Evolutionary conservation across 176 grass and related monocot species (phyloP).

Genomic region (Puya raimondii): DNA sequence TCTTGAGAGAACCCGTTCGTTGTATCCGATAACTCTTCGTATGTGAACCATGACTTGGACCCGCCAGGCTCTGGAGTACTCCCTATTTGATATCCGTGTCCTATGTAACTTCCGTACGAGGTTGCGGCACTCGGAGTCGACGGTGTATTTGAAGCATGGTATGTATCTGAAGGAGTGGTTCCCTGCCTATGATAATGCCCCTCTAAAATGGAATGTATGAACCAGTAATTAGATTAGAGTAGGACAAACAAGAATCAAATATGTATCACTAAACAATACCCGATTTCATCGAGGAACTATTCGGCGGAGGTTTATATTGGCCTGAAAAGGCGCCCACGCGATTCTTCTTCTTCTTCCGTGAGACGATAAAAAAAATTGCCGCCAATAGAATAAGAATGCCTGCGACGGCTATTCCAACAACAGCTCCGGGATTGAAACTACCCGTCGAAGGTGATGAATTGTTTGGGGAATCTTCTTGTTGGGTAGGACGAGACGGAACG

Average conservation of each 20-base stretch:
- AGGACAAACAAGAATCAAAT: not conserved
- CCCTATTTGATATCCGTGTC: not conserved
- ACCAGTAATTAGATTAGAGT: not conserved
- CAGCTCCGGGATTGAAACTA: slow-evolving; percentile 6
- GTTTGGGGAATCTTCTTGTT: too few relatives aligned
- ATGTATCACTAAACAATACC: not conserved
- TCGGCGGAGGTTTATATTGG: not conserved
- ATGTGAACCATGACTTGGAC: slow-evolving; percentile 48
- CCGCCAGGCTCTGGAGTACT: slow-evolving; percentile 11
- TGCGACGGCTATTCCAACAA: slow-evolving; percentile 33
- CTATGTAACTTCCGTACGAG: slow-evolving; percentile 21
- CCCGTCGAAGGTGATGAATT: not conserved
- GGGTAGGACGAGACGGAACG: not conserved
- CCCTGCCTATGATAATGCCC: not conserved
- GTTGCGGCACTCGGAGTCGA: slow-evolving; percentile 19
- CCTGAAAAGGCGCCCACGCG: not conserved
- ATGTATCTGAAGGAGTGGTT: slow-evolving; percentile 13
- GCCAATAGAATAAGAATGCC: slow-evolving; percentile 29
- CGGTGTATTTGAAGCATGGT: slow-evolving; percentile 13
- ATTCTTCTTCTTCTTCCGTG: slow-evolving; percentile 16
- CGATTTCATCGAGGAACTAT: not conserved
- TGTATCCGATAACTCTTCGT: slow-evolving; percentile 38
- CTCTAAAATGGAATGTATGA: not conserved
- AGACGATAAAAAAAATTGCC: slow-evolving; percentile 17
- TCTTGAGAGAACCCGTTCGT: slow-evolving; percentile 37